A percentile compares a stretch with the other conserved stretches of the same genome.
phyloP scores from a whole-genome alignment of 2,329 filamentous ascomycete species.

The Fusarium keratoplasticum region DNA sequence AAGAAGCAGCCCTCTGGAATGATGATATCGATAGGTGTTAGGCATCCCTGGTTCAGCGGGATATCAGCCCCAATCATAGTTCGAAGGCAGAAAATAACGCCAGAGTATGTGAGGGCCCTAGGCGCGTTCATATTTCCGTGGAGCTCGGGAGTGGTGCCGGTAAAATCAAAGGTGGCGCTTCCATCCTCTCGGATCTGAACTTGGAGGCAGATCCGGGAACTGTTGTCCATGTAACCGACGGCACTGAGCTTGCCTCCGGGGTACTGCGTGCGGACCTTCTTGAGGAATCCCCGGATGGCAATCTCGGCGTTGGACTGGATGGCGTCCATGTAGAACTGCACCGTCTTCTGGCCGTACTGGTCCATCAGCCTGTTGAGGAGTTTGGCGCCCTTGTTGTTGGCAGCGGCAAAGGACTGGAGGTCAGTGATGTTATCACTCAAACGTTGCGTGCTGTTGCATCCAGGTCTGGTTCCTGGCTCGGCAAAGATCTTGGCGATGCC shows the following conservation, averaged over 20 bases:
- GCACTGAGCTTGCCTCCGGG: slow-evolving; percentile 74
- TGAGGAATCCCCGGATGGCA: slow-evolving; percentile 78
- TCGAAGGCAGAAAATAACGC: slow-evolving; percentile 42
- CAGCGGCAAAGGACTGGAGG: slow-evolving; percentile 84
- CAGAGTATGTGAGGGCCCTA: slow-evolving; percentile 37
- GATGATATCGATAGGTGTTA: slow-evolving; percentile 35
- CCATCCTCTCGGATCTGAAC: slow-evolving; percentile 80
- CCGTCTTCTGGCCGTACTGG: slow-evolving; percentile 80
- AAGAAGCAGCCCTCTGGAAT: slow-evolving; percentile 44
- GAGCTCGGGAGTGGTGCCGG: slow-evolving; percentile 38
- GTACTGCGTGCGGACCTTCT: slow-evolving; percentile 75
- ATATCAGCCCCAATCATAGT: slow-evolving; percentile 46
- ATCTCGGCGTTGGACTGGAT: slow-evolving; percentile 85
- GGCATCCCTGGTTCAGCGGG: slow-evolving; percentile 62
- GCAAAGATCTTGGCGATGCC: slow-evolving; percentile 72
- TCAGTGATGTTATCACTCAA: slow-evolving; percentile 86
- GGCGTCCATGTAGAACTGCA: slow-evolving; percentile 84
- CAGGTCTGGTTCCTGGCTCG: slow-evolving; percentile 21
- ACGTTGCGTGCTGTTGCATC: slow-evolving; percentile 70
- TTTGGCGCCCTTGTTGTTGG: slow-evolving; percentile 85
- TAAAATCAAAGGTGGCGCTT: slow-evolving; percentile 70
- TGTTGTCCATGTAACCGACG: slow-evolving; percentile 87
- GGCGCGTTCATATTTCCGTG: slow-evolving; percentile 41
- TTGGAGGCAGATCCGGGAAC: slow-evolving; percentile 78
- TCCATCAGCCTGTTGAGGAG: slow-evolving; percentile 80